A percentile compares a stretch with the other conserved stretches of the same genome.
These are phyloP conservation scores for Colletotrichum phormii DNA, from an alignment of 2,329 filamentous ascomycete genomes.

Conservation along the genomic window DNA sequence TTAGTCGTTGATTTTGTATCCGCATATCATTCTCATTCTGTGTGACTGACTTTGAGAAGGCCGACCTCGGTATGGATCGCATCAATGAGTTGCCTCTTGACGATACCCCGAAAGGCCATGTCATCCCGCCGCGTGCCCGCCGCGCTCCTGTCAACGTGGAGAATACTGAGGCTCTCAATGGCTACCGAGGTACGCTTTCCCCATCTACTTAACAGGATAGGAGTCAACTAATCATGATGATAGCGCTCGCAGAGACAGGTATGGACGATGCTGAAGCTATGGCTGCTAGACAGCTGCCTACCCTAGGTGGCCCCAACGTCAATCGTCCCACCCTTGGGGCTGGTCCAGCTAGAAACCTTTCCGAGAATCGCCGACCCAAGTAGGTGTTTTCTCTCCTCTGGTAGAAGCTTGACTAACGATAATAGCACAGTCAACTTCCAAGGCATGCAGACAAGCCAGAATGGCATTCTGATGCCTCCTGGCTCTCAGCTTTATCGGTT, in stretches of 20 bases:
- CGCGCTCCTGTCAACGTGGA: not conserved
- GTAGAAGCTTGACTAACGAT: not conserved
- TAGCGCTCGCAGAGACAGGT: slow-evolving; percentile 39
- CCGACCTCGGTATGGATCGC: slow-evolving; percentile 44
- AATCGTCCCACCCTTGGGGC: not conserved
- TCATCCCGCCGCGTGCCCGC: slow-evolving; percentile 2
- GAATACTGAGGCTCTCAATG: slow-evolving; percentile 10
- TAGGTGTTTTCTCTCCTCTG: not conserved
- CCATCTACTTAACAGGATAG: not conserved
- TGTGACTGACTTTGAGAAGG: slow-evolving; percentile 37
- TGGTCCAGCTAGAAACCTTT: not conserved
- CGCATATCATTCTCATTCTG: not conserved
- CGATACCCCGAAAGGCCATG: slow-evolving; percentile 22
- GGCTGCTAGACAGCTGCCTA: slow-evolving; percentile 41
- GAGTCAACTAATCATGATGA: not conserved
- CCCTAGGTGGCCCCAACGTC: slow-evolving; percentile 33
- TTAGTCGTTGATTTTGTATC: not conserved
- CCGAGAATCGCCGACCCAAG: not conserved
- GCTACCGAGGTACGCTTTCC: slow-evolving; percentile 7
- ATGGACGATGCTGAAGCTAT: slow-evolving; percentile 47
- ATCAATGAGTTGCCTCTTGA: slow-evolving; percentile 42
- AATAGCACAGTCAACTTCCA: not conserved
- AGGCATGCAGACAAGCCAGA: slow-evolving; percentile 17
- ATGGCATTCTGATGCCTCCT: slow-evolving; percentile 16
- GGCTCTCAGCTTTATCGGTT: slow-evolving; percentile 7